These are phyloP conservation scores for Clonostachys byssicola DNA, from an alignment of 2,329 filamentous ascomycete species.

Conservation along the genomic window DNA sequence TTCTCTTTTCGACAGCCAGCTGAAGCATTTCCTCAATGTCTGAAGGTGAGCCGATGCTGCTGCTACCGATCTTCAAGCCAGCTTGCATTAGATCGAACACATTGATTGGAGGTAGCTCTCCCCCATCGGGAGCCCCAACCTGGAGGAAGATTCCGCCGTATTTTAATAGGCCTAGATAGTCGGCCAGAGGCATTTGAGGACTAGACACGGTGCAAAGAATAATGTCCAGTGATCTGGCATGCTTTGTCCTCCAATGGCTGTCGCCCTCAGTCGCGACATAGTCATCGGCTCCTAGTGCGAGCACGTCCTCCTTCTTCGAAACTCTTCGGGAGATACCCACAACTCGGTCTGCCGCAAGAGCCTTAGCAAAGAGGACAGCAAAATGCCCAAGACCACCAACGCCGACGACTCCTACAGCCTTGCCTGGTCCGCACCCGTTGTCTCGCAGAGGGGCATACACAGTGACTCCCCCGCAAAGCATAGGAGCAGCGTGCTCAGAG, in stretches of 20 bases:
- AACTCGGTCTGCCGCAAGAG: constrained; percentile 57
- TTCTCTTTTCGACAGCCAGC: constrained; percentile 48
- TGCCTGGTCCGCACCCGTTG: constrained; percentile 62
- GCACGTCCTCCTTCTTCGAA: constrained; percentile 49
- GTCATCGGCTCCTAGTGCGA: constrained; percentile 54
- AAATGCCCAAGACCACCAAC: constrained; percentile 68
- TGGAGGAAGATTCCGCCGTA: constrained; percentile 60
- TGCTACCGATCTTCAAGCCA: constrained; percentile 50
- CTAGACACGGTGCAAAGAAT: constrained; percentile 54
- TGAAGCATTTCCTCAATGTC: constrained; percentile 58
- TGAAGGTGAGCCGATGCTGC: constrained; percentile 38
- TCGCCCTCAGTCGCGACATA: constrained; percentile 38
- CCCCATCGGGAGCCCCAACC: constrained; percentile 39
- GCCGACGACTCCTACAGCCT: constrained; percentile 62
- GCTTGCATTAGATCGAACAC: too few relatives aligned
- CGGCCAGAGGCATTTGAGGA: constrained; percentile 49
- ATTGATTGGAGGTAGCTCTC: constrained; percentile 10
- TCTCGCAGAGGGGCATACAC: constrained; percentile 59
- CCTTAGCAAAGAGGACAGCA: constrained; percentile 63
- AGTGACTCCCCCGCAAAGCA: constrained; percentile 70
- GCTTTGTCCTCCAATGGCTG: constrained; percentile 46
- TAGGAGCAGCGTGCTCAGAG: constrained; percentile 46
- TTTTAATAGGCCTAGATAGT: constrained; percentile 57
- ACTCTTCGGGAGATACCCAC: constrained; percentile 54
- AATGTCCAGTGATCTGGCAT: constrained; percentile 48